Base-by-base conservation (phyloP, 1,284 basidiomycete genomes). In the Waitea zeae region DNA sequence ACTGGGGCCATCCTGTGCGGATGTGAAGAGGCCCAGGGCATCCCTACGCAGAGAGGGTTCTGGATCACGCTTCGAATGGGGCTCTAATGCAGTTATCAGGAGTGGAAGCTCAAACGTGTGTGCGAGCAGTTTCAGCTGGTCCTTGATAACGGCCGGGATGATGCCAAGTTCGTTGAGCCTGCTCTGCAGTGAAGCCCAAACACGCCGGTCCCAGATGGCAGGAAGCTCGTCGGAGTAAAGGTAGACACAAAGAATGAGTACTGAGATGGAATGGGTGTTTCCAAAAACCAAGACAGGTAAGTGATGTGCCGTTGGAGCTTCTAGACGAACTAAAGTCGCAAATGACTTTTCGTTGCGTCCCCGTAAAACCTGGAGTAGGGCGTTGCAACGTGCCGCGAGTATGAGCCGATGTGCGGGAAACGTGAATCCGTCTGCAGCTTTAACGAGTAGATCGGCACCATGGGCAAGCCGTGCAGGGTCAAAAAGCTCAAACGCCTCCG, bases 161-260 rank as follows among this genome's bases (percentile, higher is more conserved):
- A 68, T 47, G 20, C 59, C 56, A 14, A 64, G 45, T n/a, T 43
- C 43, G 5, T 53, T 42, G 26, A 70, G 57, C 34, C 59, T 50
- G 3, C 48, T 48, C 30, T 61, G 59, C 2, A 82, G 54, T 2
- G 58, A 53, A 1, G 57, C 47, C 1, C 61, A 59, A 7, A 96
- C 62, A 9, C 88, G 73, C 9, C 66, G 62, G 47, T 96, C 90
- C 87, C 89, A 95, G 4, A 93, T 50, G 0, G 87, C 72, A 5
- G 84, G 63, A 0, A 92, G 52, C 18, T 78, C 68, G 50, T 97
- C 92, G 2, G 83, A 71, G 56, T 97, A 97, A 9, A 97, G 50
- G 49, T 93, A 97, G 32, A 79, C 68, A 12, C 95, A 51, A 4
- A 97, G 58, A 17, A 96, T 64, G 6, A 96, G 64, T 3, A 80